Evolutionary conservation across 495 filamentous ascomycete genomes (phyloP).

Genomic region (Aspergillus homomorphus): DNA sequence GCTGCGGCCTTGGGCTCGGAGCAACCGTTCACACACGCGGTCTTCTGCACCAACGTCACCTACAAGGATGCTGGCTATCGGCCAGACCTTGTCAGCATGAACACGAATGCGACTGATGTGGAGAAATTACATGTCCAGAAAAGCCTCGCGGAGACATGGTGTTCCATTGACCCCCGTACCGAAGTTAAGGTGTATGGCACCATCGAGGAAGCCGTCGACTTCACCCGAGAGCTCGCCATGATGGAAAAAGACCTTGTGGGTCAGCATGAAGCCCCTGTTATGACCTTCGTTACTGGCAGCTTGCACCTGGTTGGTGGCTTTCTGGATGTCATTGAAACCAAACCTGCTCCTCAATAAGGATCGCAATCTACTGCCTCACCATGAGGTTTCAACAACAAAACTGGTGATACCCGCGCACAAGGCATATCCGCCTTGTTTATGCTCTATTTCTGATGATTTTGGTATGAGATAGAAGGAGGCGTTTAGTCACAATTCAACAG

Average conservation of each 20-base stretch:
- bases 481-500: slow-evolving; percentile 14
- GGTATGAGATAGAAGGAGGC: neutral
- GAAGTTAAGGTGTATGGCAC: slow-evolving; percentile 66
- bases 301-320: slow-evolving; percentile 84
- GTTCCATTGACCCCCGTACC: slow-evolving; percentile 56
- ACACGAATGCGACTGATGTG: slow-evolving; percentile 64
- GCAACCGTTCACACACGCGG: slow-evolving; percentile 68
- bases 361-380: neutral
- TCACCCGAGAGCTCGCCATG: slow-evolving; percentile 53
- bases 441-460: slow-evolving; percentile 8
- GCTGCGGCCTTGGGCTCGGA: slow-evolving; percentile 50
- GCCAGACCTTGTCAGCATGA: slow-evolving; percentile 73
- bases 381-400: slow-evolving; percentile 19
- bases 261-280: slow-evolving; percentile 40
- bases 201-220: slow-evolving; percentile 81
- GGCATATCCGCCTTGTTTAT: slow-evolving; percentile 7
- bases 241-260: slow-evolving; percentile 29
- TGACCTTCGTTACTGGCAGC: slow-evolving; percentile 73
- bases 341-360: slow-evolving; percentile 24
- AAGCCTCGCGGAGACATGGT: slow-evolving; percentile 71
- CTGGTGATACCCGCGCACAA: slow-evolving; percentile 14
- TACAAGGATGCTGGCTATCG: slow-evolving; percentile 67
- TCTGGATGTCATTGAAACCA: slow-evolving; percentile 71
- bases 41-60: slow-evolving; percentile 90
- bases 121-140: slow-evolving; percentile 70